These are phyloP conservation scores for Picea glauca DNA, from an alignment of 75 land plant genomes.

Conservation along the genomic window DNA sequence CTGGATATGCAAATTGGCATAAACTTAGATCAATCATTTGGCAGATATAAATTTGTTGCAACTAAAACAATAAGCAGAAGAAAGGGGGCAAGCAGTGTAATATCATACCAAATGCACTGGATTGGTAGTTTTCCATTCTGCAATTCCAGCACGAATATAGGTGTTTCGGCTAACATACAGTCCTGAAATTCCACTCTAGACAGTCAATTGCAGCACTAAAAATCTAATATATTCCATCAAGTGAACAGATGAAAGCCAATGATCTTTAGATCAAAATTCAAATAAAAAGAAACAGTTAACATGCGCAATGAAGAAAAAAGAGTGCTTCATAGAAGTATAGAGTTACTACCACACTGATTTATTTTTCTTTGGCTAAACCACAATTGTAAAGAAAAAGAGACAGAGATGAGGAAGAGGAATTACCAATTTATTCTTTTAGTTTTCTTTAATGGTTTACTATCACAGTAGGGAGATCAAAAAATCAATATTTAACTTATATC, in stretches of 20 bases:
- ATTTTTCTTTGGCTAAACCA: too few relatives aligned
- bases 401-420: not conserved
- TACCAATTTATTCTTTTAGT: not conserved
- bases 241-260: not conserved
- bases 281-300: not conserved
- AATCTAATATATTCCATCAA: slow-evolving; percentile 4
- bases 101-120: slow-evolving; percentile 90
- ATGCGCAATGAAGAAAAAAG: not conserved
- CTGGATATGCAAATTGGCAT: not conserved
- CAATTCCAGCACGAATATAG: slow-evolving; percentile 88
- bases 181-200: slow-evolving; percentile 44
- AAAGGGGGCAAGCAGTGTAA: not conserved
- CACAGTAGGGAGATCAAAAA: too few relatives aligned
- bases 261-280: not conserved
- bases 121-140: slow-evolving; percentile 91
- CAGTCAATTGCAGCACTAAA: not conserved
- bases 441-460: not conserved
- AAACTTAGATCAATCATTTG: not conserved
- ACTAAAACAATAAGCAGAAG: not conserved
- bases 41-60: not conserved
- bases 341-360: not conserved
- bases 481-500: too few relatives aligned
- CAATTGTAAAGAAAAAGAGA: not conserved
- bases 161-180: slow-evolving; percentile 95
- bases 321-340: not conserved